Evolutionary conservation across 2,329 filamentous ascomycete genomes (phyloP).

Genomic region (Botrytis fabae): DNA sequence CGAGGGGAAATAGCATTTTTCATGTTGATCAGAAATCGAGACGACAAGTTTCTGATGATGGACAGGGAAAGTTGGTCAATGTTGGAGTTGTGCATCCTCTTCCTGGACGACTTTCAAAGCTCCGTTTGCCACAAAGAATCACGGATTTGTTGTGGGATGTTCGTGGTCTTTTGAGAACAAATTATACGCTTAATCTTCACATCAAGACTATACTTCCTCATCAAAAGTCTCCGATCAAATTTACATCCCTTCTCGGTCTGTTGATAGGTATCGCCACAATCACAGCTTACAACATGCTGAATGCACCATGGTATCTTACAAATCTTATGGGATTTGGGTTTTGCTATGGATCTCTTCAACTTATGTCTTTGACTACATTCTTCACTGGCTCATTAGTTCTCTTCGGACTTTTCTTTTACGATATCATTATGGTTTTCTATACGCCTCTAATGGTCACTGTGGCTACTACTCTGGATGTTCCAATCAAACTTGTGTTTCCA

Average conservation of each 20-base stretch:
- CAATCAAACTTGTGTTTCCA: conserved; percentile 83
- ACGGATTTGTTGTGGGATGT: conserved; percentile 50
- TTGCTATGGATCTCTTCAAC: conserved; percentile 76
- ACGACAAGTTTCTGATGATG: conserved; percentile 31
- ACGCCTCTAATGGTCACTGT: conserved; percentile 86
- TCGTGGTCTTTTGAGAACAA: conserved; percentile 51
- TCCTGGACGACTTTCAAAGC: conserved; percentile 43
- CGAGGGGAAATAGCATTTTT: conserved; percentile 51
- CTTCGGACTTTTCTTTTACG: conserved; percentile 83
- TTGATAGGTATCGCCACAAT: conserved; percentile 35
- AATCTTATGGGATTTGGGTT: conserved; percentile 87
- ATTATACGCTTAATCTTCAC: conserved; percentile 48
- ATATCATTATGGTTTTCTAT: conserved; percentile 90
- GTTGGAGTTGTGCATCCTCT: conserved; percentile 42
- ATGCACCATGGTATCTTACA: conserved; percentile 54
- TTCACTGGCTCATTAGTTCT: conserved; percentile 77
- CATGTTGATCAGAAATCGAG: conserved; percentile 43
- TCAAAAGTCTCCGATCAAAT: conserved; percentile 26
- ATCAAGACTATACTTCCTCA: conserved; percentile 34
- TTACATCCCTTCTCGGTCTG: conserved; percentile 38
- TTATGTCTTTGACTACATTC: conserved; percentile 89
- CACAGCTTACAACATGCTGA: conserved; percentile 36
- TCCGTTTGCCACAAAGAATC: conserved; percentile 36
- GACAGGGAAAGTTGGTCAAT: not conserved
- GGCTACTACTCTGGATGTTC: conserved; percentile 84